A percentile compares a stretch with the other conserved stretches of the same genome.
phyloP scores from a whole-genome alignment of 2,329 filamentous ascomycete species.

The Tolypocladium amazonense region DNA sequence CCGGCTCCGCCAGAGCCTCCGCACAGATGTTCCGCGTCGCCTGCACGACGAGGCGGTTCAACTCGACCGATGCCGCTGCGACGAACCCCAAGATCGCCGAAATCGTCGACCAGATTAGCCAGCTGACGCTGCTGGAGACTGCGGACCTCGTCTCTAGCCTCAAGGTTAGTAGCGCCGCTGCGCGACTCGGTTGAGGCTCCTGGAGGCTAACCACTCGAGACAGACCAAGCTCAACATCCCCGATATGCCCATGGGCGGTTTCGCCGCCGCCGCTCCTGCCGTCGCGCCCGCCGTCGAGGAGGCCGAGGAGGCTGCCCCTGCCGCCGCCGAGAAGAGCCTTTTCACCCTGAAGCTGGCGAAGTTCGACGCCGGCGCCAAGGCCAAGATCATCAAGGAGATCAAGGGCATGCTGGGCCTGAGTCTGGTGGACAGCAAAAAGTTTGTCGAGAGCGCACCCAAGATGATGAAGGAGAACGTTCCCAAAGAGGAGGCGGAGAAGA shows the following conservation, averaged over 20 bases:
- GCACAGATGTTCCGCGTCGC: conserved; percentile 35
- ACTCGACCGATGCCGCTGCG: conserved; percentile 64
- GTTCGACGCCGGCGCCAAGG: conserved; percentile 82
- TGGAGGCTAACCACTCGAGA: not conserved
- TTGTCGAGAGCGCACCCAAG: conserved; percentile 97
- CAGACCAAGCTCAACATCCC: conserved; percentile 94
- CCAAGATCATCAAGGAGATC: conserved; percentile 99
- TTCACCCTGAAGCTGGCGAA: conserved; percentile 93
- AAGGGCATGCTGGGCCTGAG: conserved; percentile 91
- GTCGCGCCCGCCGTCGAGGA: conserved; percentile 61
- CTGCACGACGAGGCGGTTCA: conserved; percentile 61
- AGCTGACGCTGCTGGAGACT: conserved; percentile 95
- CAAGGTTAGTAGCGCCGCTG: conserved; percentile 55
- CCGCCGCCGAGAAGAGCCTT: conserved; percentile 88
- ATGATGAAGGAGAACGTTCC: conserved; percentile 97
- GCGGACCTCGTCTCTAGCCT: conserved; percentile 89
- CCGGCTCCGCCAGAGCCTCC: conserved; percentile 33
- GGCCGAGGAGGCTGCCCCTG: conserved; percentile 78
- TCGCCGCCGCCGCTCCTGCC: conserved; percentile 61
- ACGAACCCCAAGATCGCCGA: conserved; percentile 82
- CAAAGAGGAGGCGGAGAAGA: conserved; percentile 99
- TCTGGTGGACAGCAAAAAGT: conserved; percentile 99
- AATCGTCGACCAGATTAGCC: conserved; percentile 98
- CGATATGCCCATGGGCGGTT: conserved; percentile 89
- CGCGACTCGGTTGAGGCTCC: conserved; percentile 5